Percentiles rank a stretch among this genome's conserved stretches.
Evolutionary conservation across 495 filamentous ascomycete species (phyloP).

Genomic region (Aspergillus conjunctus): DNA sequence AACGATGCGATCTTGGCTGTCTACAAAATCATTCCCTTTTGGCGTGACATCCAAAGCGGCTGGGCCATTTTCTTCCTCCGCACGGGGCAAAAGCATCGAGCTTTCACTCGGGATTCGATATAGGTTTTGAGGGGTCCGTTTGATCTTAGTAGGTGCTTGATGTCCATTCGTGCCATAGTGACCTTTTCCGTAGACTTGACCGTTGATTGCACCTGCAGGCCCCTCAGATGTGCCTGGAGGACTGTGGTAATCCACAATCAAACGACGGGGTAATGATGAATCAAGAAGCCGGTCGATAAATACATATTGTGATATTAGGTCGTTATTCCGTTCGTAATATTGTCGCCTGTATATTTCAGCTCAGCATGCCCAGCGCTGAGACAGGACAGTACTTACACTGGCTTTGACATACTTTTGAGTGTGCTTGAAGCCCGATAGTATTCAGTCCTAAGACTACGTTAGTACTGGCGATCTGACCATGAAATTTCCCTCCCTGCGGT

Average conservation of each 20-base stretch:
- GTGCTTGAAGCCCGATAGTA: slow-evolving; percentile 38
- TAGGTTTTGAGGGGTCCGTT: slow-evolving; percentile 77
- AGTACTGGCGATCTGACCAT: background rate
- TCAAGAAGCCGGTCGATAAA: slow-evolving; percentile 92
- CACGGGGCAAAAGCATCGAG: slow-evolving; percentile 58
- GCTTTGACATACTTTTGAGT: slow-evolving; percentile 31
- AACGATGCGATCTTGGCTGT: slow-evolving; percentile 68
- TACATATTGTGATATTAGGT: slow-evolving; percentile 80
- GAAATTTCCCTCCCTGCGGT: background rate
- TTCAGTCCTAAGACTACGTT: slow-evolving; percentile 30
- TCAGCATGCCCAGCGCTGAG: background rate
- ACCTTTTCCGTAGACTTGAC: background rate
- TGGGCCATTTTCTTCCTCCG: slow-evolving; percentile 35
- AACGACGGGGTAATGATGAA: slow-evolving; percentile 79
- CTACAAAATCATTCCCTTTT: slow-evolving; percentile 54
- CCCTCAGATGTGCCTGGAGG: slow-evolving; percentile 29
- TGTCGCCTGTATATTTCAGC: slow-evolving; percentile 45
- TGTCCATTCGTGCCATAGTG: slow-evolving; percentile 20
- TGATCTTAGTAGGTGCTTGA: slow-evolving; percentile 50
- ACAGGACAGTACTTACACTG: slow-evolving; percentile 29
- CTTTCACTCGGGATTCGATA: slow-evolving; percentile 75
- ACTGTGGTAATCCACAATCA: slow-evolving; percentile 78
- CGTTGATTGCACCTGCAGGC: slow-evolving; percentile 22
- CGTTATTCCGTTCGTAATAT: slow-evolving; percentile 85
- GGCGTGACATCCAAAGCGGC: slow-evolving; percentile 41